Base-by-base conservation (phyloP, 495 filamentous ascomycete species). In the Evansstolkia leycettana region DNA sequence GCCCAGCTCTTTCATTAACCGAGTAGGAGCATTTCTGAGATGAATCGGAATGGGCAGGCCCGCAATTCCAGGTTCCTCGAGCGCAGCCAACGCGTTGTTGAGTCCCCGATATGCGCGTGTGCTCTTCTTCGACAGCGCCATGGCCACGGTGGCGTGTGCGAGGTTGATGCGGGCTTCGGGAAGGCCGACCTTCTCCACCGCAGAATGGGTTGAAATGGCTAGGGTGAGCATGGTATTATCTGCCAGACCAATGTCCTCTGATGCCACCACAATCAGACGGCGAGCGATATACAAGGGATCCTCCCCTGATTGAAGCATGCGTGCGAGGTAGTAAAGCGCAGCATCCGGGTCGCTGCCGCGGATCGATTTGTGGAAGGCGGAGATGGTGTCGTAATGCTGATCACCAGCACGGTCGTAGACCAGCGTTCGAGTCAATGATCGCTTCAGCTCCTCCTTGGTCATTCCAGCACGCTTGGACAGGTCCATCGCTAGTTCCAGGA, bases 241-340 rank as follows among this genome's bases (percentile, higher is more conserved):
- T 12, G 90, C 90, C 2, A 98, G 60, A 1, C 90, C 90, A 31
- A 98, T 77, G 46, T 95, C 88, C 47, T 95, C 88, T 6, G 81
- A 87, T 0, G 87, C 85, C 28, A 94, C 78, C 1, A 94, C 86
- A 9, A 98, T 80, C 66, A 98, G 76, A 10, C 90, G 75, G 2
- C 90, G 75, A 5, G 90, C 88, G 25, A 98, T 82, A 51, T 82
- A 96, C 0, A 96, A 62, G 0, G 89, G 86, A 48, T 96, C 90
- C 55, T 98, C 90, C 26, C 90, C 90, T 1, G 82, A 86, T 41
- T 90, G 78, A n/a, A 98, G 70, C 90, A 98, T 98, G 29, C 90
- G 80, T 2, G 82, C 80, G 5, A 98, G 74, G 53, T 95, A 98
- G 60, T 94, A 96, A 2, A 98, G 67, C 1, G 87, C 68, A 0